phyloP scores from a whole-genome alignment of 768 basidiomycete genomes.

The Phallus indusiatus region DNA sequence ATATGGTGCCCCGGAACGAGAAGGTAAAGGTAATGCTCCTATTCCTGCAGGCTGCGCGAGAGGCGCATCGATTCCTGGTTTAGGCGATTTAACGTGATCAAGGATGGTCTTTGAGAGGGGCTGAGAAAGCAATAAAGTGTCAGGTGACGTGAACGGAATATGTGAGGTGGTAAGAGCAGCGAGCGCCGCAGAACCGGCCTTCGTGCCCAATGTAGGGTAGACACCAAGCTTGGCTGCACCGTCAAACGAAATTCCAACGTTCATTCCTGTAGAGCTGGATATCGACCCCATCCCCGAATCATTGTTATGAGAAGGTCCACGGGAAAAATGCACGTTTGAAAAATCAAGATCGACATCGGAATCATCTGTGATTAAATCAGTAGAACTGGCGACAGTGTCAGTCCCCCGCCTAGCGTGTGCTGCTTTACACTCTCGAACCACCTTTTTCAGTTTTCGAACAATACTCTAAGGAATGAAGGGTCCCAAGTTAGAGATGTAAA shows the following conservation, averaged over 20 bases:
- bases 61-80: constrained; percentile 24
- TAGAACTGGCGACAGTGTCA: constrained; percentile 11
- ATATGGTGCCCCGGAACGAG: constrained; percentile 31
- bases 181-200: not conserved
- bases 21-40: constrained; percentile 13
- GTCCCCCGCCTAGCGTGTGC: constrained; percentile 38
- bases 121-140: constrained; percentile 51
- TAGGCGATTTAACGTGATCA: constrained; percentile 24
- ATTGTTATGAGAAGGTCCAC: not conserved
- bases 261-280: not conserved
- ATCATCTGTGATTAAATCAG: constrained; percentile 35
- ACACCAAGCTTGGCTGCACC: not conserved
- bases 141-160: constrained; percentile 30
- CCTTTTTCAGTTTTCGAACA: constrained; percentile 72
- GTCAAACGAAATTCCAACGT: constrained; percentile 6
- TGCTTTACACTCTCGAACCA: constrained; percentile 73
- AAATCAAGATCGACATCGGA: constrained; percentile 78
- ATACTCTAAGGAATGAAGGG: constrained; percentile 52
- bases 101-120: constrained; percentile 45
- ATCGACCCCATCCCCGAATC: not conserved
- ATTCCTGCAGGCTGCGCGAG: constrained; percentile 29
- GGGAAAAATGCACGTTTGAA: constrained; percentile 37
- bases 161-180: not conserved
- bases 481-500: not conserved
- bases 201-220: not conserved